Evolutionary conservation across 129 eudicot species (phyloP).

Genomic region (Tagetes erecta): DNA sequence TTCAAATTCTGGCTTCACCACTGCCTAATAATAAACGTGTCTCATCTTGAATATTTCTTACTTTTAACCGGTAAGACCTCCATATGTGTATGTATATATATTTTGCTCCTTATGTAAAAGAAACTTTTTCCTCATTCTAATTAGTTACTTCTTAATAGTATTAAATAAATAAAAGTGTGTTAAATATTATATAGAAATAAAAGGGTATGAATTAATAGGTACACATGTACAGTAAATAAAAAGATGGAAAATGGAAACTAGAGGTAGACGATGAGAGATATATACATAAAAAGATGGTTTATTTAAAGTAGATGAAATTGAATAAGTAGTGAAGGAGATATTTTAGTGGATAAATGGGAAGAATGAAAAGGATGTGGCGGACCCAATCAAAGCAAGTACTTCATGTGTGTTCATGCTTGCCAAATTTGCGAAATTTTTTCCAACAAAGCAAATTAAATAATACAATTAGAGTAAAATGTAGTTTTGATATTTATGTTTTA

Average conservation of each 20-base stretch:
- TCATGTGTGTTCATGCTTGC: not conserved
- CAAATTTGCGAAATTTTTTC: not conserved
- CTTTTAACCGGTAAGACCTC: no score
- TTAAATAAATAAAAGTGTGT: not conserved
- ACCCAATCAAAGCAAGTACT: conserved; percentile 13
- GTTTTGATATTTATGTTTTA: no score
- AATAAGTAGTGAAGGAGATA: conserved; percentile 5
- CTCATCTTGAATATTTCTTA: no score
- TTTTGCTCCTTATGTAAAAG: no score
- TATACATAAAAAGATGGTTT: conserved; percentile 16
- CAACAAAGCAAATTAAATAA: not conserved
- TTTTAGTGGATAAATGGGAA: conserved; percentile 16
- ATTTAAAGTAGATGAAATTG: not conserved
- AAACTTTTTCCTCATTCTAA: not conserved
- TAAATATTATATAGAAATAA: not conserved
- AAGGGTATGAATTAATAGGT: not conserved
- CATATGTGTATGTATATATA: no score
- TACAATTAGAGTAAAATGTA: no score
- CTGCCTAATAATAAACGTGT: no score
- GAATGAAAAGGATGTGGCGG: conserved; percentile 23
- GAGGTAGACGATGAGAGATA: conserved; percentile 16
- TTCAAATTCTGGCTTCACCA: no score
- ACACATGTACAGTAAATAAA: not conserved
- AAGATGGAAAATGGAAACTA: not conserved
- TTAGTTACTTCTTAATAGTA: not conserved